phyloP scores from a whole-genome alignment of 1,284 basidiomycete species.

The Pseudozyma sp. region DNA sequence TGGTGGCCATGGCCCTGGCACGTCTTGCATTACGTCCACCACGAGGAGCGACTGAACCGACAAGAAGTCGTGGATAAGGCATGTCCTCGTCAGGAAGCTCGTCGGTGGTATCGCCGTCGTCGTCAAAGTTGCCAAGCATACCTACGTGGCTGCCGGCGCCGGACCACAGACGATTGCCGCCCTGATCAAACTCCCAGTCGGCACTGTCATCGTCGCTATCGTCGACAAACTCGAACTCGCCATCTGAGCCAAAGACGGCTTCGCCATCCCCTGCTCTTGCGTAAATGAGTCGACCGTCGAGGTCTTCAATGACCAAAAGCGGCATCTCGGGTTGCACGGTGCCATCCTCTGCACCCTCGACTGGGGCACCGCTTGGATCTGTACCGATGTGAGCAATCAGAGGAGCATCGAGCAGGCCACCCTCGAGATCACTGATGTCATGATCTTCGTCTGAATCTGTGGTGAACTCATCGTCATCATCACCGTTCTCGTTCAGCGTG shows the following conservation, averaged over 20 bases:
- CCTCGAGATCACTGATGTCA: slow-evolving; percentile 63
- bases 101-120: slow-evolving; percentile 68
- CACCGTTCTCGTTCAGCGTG: slow-evolving; percentile 43
- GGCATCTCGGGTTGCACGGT: slow-evolving; percentile 54
- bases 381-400: slow-evolving; percentile 62
- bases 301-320: slow-evolving; percentile 67
- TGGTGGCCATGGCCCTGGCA: slow-evolving; percentile 64
- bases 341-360: slow-evolving; percentile 19
- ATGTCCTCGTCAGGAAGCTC: slow-evolving; percentile 68
- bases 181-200: slow-evolving; percentile 48
- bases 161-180: slow-evolving; percentile 37
- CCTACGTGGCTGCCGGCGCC: slow-evolving; percentile 17
- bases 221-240: slow-evolving; percentile 67
- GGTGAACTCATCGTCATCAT: slow-evolving; percentile 58
- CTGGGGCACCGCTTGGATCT: slow-evolving; percentile 15
- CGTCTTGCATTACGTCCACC: slow-evolving; percentile 64
- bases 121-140: slow-evolving; percentile 37
- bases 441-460: slow-evolving; percentile 54
- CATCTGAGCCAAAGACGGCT: slow-evolving; percentile 68
- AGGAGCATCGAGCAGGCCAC: slow-evolving; percentile 53
- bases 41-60: slow-evolving; percentile 66
- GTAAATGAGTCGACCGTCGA: slow-evolving; percentile 68
- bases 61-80: slow-evolving; percentile 66
- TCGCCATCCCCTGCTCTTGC: slow-evolving; percentile 67
- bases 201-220: slow-evolving; percentile 65